Base-by-base conservation (phyloP, 805 yeast genomes). In the Sungouiella blattae region DNA sequence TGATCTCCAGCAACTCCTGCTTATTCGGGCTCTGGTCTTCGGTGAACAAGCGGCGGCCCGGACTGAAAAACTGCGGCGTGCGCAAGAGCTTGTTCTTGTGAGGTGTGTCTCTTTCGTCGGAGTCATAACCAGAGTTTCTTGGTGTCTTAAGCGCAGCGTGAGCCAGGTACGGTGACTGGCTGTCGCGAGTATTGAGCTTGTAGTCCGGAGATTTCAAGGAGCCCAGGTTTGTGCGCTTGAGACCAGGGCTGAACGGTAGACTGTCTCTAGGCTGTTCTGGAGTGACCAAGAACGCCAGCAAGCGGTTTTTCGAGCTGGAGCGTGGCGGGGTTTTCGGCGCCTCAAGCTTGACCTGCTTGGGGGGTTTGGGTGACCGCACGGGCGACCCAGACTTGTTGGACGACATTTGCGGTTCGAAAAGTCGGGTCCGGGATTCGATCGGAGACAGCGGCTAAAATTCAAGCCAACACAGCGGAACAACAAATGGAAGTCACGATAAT, bases 61-160 rank as follows among this genome's bases (percentile, higher is more conserved):
- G 61, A 21, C 65, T 58, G 41, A 67, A 64, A 41, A 48, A 67
- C 45, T 59, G 66, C 4, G 72, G 69, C 12, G 70, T 63, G 32
- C 60, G 60, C 42, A 58, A 59, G 21, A 62, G 44, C 40, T 64
- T 64, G 20, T 42, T 31, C 16, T 44, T 33, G 13, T 46, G 47
- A 2, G 53, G 49, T 2, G 50, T 35, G 13, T 35, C 44, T 18
- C 50, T 52, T 7, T 54, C 61, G 30, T 62, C 67, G 12, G 57
- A 51, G 37, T 60, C 67, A 36, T 50, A 49, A 16, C 55, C 62
- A 5, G 55, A 30, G 32, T 55, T 52, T 27, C 65, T 47, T 5
- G 68, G 68, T 2, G 69, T 61, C 30, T 60, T 59, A 33, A 62
- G 50, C 22, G 55, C 33, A 25, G 44, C 50, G 21, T 43, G 36